Base-by-base conservation (phyloP, 2,329 filamentous ascomycete genomes). In the Trichoderma simmonsii region DNA sequence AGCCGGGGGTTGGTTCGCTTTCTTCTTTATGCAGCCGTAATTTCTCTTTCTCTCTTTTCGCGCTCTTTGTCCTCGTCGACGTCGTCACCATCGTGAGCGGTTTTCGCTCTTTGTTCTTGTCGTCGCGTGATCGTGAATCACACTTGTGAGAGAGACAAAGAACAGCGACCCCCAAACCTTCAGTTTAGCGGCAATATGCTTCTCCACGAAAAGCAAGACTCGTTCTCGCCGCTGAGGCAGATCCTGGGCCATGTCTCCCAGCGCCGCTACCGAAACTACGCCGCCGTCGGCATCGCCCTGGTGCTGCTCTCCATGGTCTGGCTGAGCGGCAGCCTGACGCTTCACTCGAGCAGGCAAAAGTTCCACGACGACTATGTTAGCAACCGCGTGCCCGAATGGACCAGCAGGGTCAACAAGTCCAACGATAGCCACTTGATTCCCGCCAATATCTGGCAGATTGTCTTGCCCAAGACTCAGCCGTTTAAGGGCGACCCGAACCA, bases 381-480 rank as follows among this genome's bases (percentile, higher is more conserved):
- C 48, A 64, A 18, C 32, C 59, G 48, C 3, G 32, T 56, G 28
- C 28, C 43, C 7, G 34, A 26, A 24, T n/a, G n/a, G 66, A 30
- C 57, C 30, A 26, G 14, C n/a, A 11, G 36, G 28, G 24, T 6
- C 14, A 43, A 18, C 56, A 54, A 28, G 30, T 28, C 57, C 4
- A 56, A 69, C 7, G n/a, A 59, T 7, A 57, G 14, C n/a, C 59
- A 70, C 43, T 32, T 69, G 30, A 69, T 72, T 14, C 21, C 70
- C 6, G 63, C 48, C 8, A 72, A 36, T 7, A 72, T 72, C 28
- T 69, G 63, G 70, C 70, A 72, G 57, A 72, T 72, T 3, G 30
- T 62, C n/a, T 28, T 72, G 30, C 70, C 70, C 43, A 72, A 72
- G 70, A 43, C 28, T 11, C 51, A 61, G 30, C 34, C 39, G 14